These are phyloP conservation scores for Tetraselmis chui DNA, from an alignment of 139 green algal genomes.

Conservation along the genomic window DNA sequence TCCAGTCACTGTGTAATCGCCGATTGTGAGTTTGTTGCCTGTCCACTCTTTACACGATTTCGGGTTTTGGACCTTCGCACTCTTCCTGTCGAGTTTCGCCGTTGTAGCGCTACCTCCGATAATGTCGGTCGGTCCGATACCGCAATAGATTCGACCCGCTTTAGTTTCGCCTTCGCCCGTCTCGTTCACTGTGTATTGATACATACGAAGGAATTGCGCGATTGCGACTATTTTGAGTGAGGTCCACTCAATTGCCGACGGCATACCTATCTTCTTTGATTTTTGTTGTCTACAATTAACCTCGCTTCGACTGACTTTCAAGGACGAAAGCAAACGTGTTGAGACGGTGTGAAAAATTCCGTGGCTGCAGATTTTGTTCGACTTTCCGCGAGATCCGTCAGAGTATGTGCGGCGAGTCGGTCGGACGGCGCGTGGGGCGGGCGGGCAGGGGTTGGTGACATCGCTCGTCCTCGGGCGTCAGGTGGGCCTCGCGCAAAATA, in stretches of 20 bases:
- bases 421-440: slow-evolving; percentile 74
- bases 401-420: slow-evolving; percentile 91
- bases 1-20: background rate
- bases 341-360: slow-evolving; percentile 7
- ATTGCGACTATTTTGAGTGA: background rate
- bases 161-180: too few species aligned
- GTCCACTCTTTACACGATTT: background rate
- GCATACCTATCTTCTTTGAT: too few species aligned
- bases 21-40: background rate
- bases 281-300: background rate
- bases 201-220: slow-evolving; percentile 6
- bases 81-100: background rate
- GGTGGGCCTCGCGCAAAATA: slow-evolving; percentile 60
- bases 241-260: background rate
- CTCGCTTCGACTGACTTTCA: background rate
- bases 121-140: too few species aligned
- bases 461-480: slow-evolving; percentile 75
- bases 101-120: too few species aligned
- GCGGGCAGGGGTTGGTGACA: slow-evolving; percentile 62
- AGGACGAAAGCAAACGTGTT: background rate
- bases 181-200: slow-evolving; percentile 8
- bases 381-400: slow-evolving; percentile 89
- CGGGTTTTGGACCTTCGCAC: slow-evolving; percentile 2
- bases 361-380: slow-evolving; percentile 90
- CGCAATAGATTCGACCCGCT: too few species aligned